Evolutionary conservation across 208 protist species (phyloP).

Genomic region (Leishmania braziliensis): DNA sequence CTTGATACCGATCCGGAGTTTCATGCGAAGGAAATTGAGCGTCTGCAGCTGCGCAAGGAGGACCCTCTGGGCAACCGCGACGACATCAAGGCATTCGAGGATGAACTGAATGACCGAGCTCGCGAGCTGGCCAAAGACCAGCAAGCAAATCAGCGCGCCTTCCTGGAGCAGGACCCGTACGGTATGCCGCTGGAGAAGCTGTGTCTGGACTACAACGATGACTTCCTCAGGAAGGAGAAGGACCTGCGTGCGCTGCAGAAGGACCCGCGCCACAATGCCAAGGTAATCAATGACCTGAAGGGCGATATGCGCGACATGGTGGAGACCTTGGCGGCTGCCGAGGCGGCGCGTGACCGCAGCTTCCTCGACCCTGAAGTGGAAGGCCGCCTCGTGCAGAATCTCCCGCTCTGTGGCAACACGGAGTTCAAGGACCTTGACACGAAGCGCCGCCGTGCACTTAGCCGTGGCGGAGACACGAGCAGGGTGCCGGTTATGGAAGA

Average conservation of each 20-base stretch:
- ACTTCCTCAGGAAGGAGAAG: conserved; percentile 50
- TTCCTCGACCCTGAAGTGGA: conserved; percentile 72
- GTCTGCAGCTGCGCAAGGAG: conserved; percentile 54
- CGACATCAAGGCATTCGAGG: conserved; percentile 58
- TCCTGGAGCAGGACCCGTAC: conserved; percentile 64
- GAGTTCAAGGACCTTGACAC: conserved; percentile 67
- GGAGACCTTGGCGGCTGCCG: conserved; percentile 42
- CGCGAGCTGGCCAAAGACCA: conserved; percentile 49
- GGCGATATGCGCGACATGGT: conserved; percentile 50
- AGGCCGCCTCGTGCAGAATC: conserved; percentile 50
- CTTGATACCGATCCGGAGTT: conserved; percentile 69
- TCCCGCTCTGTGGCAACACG: conserved; percentile 57
- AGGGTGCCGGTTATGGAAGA: conserved; percentile 63
- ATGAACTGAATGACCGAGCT: conserved; percentile 63
- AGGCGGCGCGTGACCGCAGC: conserved; percentile 49
- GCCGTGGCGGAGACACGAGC: conserved; percentile 32
- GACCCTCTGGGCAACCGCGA: conserved; percentile 41
- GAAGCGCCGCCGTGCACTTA: conserved; percentile 55
- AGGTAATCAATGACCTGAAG: conserved; percentile 53
- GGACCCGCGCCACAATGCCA: conserved; percentile 51
- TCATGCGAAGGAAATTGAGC: conserved; percentile 59
- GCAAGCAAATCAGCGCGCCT: conserved; percentile 46
- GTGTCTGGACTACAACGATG: conserved; percentile 65
- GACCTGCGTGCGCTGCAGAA: conserved; percentile 58
- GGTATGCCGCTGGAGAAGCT: conserved; percentile 72